Conservation (phyloP, 1,139 yeast genomes). For the Spathaspora sp. region DNA sequence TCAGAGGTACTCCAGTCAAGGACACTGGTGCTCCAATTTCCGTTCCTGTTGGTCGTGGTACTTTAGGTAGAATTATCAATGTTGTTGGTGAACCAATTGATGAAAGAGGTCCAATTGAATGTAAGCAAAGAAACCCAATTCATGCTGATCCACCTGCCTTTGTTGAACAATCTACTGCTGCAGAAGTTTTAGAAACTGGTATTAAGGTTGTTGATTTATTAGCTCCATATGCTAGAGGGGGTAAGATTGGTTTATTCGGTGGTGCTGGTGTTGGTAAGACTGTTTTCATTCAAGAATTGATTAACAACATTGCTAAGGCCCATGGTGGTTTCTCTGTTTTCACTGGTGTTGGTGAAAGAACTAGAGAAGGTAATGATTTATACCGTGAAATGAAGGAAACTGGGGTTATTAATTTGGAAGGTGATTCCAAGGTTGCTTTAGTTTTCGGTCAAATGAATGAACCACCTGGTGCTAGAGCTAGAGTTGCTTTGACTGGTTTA, state of each 20-base stretch:
- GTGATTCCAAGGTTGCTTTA: slow-evolving; percentile 99
- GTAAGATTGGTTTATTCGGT: slow-evolving; percentile 99
- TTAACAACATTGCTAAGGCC: slow-evolving; percentile 99
- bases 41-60: slow-evolving; percentile 98
- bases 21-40: slow-evolving; percentile 99
- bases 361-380: slow-evolving; percentile 99
- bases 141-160: slow-evolving; percentile 97
- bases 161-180: slow-evolving; percentile 95
- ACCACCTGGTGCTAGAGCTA: slow-evolving; percentile 99
- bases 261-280: slow-evolving; percentile 99
- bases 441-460: slow-evolving; percentile 99
- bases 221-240: slow-evolving; percentile 99
- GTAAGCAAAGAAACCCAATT: slow-evolving; percentile 92
- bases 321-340: slow-evolving; percentile 99
- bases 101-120: slow-evolving; percentile 97
- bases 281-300: slow-evolving; percentile 98
- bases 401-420: slow-evolving; percentile 99
- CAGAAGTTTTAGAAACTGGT: slow-evolving; percentile 99
- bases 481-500: slow-evolving; percentile 99
- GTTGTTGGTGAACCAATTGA: slow-evolving; percentile 99
- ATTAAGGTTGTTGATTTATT: slow-evolving; percentile 98
- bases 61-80: slow-evolving; percentile 97
- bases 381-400: slow-evolving; percentile 99
- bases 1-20: slow-evolving; percentile 87
- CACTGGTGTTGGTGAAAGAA: slow-evolving; percentile 99